Conservation (phyloP, 2,329 filamentous ascomycete species). For the Ascochyta lentis region DNA sequence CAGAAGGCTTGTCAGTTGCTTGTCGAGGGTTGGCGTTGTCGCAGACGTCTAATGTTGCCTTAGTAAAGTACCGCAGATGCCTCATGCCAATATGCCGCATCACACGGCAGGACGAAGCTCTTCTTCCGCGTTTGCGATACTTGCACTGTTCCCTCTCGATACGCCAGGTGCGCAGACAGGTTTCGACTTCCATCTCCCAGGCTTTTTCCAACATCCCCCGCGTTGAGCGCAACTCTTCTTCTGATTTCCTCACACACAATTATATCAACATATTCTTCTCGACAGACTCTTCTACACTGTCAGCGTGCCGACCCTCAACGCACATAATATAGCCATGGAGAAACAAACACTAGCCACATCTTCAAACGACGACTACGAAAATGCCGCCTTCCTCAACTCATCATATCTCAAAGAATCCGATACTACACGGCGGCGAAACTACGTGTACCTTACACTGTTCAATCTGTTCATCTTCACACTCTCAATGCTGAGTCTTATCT, state of each 20-base stretch:
- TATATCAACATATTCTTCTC: background rate
- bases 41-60: conserved; percentile 34
- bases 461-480: conserved; percentile 45
- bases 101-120: background rate
- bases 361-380: conserved; percentile 35
- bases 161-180: background rate
- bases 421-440: conserved; percentile 28
- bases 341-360: conserved; percentile 31
- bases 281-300: too few species aligned
- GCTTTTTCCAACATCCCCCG: conserved; percentile 7
- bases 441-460: conserved; percentile 39
- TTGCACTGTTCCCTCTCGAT: conserved; percentile 5
- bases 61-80: conserved; percentile 14
- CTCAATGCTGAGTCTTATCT: conserved; percentile 39
- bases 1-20: conserved; percentile 39
- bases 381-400: conserved; percentile 38
- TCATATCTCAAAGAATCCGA: conserved; percentile 33
- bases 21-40: conserved; percentile 27
- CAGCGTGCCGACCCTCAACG: too few species aligned
- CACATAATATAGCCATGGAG: conserved; percentile 26
- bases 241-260: conserved; percentile 28
- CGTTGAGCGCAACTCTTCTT: conserved; percentile 22
- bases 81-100: background rate
- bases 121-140: conserved; percentile 4
- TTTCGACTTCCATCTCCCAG: conserved; percentile 1